Percentiles rank a stretch among this genome's conserved stretches.
Conservation (phyloP, 768 basidiomycete genomes). For the Porphyrellus cyaneotinctus region DNA sequence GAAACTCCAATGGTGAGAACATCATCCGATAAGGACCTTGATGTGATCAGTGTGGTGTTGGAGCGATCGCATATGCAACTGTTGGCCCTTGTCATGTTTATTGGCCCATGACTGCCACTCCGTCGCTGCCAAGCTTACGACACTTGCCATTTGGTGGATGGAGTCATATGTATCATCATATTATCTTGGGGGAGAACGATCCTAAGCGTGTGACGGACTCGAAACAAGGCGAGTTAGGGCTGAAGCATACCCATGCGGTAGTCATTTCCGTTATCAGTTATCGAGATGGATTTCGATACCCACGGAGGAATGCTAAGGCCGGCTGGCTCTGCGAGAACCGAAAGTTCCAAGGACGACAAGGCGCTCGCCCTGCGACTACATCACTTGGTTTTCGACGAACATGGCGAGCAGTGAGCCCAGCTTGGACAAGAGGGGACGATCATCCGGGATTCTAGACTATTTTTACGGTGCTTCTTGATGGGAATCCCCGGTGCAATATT, state of each 20-base stretch:
- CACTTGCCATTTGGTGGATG: background rate
- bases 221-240: too few species aligned
- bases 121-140: slow-evolving; percentile 2
- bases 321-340: background rate
- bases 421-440: slow-evolving; percentile 5
- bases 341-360: background rate
- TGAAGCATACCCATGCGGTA: slow-evolving; percentile 11
- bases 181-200: too few species aligned
- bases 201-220: too few species aligned
- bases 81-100: background rate
- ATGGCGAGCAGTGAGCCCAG: background rate
- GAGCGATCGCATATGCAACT: background rate
- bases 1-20: background rate
- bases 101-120: background rate
- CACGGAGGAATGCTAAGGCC: background rate
- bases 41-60: background rate
- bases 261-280: slow-evolving; percentile 28
- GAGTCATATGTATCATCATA: background rate
- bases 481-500: slow-evolving; percentile 9
- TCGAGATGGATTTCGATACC: slow-evolving; percentile 1
- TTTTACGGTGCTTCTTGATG: slow-evolving; percentile 7
- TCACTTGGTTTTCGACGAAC: background rate
- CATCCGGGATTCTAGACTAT: background rate
- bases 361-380: too few species aligned
- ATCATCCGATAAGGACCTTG: background rate